Evolutionary conservation across 306 rosid species (phyloP), one percentile per base, ranked within the genome.

Genomic region (Quercus dentata): DNA sequence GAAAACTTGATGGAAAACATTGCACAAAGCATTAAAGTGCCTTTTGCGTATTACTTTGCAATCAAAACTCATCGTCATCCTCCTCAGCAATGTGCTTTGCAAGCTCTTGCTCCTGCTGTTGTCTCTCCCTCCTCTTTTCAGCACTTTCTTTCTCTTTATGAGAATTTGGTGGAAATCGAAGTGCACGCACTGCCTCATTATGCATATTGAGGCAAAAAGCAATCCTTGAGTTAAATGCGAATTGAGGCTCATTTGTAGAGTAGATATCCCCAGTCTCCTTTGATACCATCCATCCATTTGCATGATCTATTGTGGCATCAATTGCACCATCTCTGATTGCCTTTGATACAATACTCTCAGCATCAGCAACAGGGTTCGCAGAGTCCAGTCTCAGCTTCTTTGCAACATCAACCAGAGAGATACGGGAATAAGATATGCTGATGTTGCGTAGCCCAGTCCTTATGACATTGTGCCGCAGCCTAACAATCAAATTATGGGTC

Each of bases 211-310:
- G 99, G 87, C 99, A 95, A 82, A 95, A 95, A 7, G 97, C 97
- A 80, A 95, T 91, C 63, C 99, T 89, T 8, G 98, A 92, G 90
- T 95, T 94, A 64, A 95, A 95, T 58, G 99, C 99, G 76, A 86
- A 57, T 77, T 95, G 99, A 69, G 99, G 99, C 80, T 95, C 99
- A 31, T 91, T 95, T 10, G 98, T 95, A 73, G 91, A 86, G 91
- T 95, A 95, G 80, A 95, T 91, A 78, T 95, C 99, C 55, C 99
- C 99, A n/a, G 98, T 95, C 85, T 95, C 99, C 87, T 92, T 95
- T 3, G 99, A 95, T 46, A 92, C 99, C 99, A 95, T 93, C 91
- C 92, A 92, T 63, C 96, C 96, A 62, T 88, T 90, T 41, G 90
- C 77, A 79, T 95, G 99, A 80, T 95, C 98, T 75, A 95, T 77